These are phyloP conservation scores for Testicularia cyperi DNA, from an alignment of 1,284 basidiomycete species.

Conservation along the genomic window DNA sequence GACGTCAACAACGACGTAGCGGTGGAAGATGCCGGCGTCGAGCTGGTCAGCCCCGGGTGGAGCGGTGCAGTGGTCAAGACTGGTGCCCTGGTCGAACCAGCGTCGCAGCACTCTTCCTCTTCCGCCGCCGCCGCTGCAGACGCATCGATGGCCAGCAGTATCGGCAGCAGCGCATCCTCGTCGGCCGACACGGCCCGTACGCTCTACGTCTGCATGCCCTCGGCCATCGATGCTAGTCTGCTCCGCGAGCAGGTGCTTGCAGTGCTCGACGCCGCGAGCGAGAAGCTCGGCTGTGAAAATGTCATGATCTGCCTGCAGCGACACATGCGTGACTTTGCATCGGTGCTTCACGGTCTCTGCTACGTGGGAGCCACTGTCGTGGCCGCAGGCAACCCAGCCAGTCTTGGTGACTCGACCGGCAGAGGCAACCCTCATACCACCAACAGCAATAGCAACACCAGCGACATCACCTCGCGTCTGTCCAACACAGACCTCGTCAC, in stretches of 20 bases:
- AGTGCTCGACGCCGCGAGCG: conserved; percentile 49
- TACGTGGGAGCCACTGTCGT: conserved; percentile 52
- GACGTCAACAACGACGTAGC: conserved; percentile 16
- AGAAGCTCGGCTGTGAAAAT: conserved; percentile 38
- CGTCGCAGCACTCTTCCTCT: conserved; percentile 4
- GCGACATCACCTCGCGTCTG: too few relatives aligned
- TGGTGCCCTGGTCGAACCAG: neutral
- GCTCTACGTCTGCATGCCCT: conserved; percentile 53
- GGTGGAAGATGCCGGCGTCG: conserved; percentile 48
- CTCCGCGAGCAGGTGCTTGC: conserved; percentile 49
- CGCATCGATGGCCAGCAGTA: too few relatives aligned
- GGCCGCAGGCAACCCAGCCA: conserved; percentile 9
- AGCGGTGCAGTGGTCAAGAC: conserved; percentile 47
- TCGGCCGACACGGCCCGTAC: conserved; percentile 29
- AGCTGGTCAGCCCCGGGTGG: conserved; percentile 51
- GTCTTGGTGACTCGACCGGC: neutral
- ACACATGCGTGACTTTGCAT: conserved; percentile 33
- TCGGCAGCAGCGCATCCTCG: too few relatives aligned
- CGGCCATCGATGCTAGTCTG: conserved; percentile 19
- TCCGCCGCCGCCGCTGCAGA: conserved; percentile 5
- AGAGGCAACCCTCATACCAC: neutral
- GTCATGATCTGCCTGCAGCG: conserved; percentile 47
- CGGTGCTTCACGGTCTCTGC: conserved; percentile 49
- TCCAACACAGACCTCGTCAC: conserved; percentile 15
- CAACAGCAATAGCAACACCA: too few relatives aligned